phyloP scores from a whole-genome alignment of 306 rosid genomes.

The Hylodesmum podocarpum region DNA sequence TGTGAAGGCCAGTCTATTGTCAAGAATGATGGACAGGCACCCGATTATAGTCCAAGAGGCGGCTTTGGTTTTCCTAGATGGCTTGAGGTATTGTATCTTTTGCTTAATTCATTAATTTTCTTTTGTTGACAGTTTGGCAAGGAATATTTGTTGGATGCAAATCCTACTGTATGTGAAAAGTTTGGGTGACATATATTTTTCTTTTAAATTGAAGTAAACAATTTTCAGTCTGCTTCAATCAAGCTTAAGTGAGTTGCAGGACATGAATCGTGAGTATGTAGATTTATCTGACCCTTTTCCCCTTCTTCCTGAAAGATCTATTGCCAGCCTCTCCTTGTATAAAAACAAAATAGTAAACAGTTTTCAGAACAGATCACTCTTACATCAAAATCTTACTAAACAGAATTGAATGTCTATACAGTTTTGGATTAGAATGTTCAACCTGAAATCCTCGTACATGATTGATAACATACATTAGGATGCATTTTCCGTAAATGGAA shows the following conservation, averaged over 20 bases:
- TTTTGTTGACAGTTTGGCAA: not conserved
- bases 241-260: not conserved
- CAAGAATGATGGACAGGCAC: constrained; percentile 63
- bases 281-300: not conserved
- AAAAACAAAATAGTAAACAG: not conserved
- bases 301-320: not conserved
- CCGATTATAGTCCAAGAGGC: constrained; percentile 61
- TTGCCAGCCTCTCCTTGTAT: not conserved
- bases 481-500: constrained; percentile 16
- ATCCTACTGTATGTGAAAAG: constrained; percentile 12
- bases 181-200: constrained; percentile 5
- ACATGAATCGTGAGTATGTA: not conserved
- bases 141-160: constrained; percentile 18
- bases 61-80: constrained; percentile 93
- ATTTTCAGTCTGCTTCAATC: not conserved
- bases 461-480: constrained; percentile 2
- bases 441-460: not conserved
- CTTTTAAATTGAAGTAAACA: not conserved
- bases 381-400: not conserved
- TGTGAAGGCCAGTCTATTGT: constrained; percentile 68
- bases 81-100: constrained; percentile 75
- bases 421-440: constrained; percentile 2
- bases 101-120: not conserved
- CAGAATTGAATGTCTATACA: not conserved
- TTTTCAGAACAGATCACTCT: not conserved